These are phyloP conservation scores for Aspergillus sojae DNA, from an alignment of 2,329 filamentous ascomycete genomes.

Conservation along the genomic window DNA sequence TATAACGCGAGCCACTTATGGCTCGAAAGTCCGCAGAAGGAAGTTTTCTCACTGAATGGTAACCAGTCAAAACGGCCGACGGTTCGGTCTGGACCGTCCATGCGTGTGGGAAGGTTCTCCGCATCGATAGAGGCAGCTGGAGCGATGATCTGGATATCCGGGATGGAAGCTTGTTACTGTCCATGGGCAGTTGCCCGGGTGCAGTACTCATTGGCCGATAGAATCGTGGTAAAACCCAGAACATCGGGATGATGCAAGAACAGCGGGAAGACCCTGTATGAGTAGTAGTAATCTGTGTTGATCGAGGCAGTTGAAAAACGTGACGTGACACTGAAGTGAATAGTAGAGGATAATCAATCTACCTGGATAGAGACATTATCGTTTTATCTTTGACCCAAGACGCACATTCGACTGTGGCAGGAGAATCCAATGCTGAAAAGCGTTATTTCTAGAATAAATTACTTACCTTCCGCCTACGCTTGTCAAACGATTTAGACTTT, in stretches of 20 bases:
- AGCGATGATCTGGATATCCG: not conserved
- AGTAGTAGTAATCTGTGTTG: not conserved
- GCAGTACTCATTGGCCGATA: not conserved
- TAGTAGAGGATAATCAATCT: no score
- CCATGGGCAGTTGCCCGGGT: not conserved
- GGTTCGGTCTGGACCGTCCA: not conserved
- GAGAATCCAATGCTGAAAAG: not conserved
- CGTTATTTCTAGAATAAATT: not conserved
- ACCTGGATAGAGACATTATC: no score
- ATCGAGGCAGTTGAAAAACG: not conserved
- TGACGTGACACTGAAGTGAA: not conserved
- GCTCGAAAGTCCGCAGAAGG: not conserved
- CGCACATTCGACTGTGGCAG: not conserved
- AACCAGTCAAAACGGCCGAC: not conserved
- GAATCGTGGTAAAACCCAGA: not conserved
- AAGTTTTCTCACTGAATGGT: not conserved
- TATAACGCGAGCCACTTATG: slow-evolving; percentile 17
- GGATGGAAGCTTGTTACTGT: slow-evolving; percentile 3
- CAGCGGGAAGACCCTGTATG: not conserved
- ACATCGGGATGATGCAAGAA: slow-evolving; percentile 3
- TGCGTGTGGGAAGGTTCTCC: slow-evolving; percentile 4
- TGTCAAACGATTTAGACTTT: not conserved
- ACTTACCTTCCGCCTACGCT: not conserved
- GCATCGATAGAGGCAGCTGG: not conserved
- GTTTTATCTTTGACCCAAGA: not conserved